These are phyloP conservation scores for Phytopythium kandeliae DNA, from an alignment of 352 stramenopile genomes.

Conservation along the genomic window DNA sequence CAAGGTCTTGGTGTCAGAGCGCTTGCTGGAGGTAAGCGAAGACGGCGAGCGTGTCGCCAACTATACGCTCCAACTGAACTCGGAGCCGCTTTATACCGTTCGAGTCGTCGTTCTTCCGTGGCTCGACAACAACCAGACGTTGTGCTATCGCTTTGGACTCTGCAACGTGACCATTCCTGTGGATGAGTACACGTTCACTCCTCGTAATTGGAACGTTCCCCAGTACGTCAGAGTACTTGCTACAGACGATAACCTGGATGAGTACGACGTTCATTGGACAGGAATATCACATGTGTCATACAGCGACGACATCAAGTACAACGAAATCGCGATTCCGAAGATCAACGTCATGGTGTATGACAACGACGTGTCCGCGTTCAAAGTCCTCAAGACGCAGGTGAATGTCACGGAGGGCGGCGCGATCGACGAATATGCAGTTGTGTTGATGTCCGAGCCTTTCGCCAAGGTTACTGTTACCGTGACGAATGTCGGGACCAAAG, in stretches of 20 bases:
- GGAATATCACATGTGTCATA: conserved; percentile 69
- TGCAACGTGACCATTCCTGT: conserved; percentile 65
- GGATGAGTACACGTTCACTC: conserved; percentile 52
- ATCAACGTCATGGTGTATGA: conserved; percentile 57
- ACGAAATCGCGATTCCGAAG: conserved; percentile 47
- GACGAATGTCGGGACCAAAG: conserved; percentile 40
- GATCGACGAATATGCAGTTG: conserved; percentile 44
- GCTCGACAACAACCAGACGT: conserved; percentile 46
- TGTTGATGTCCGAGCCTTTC: conserved; percentile 58
- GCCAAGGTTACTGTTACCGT: conserved; percentile 50
- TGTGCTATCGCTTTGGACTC: conserved; percentile 67
- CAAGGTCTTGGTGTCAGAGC: conserved; percentile 53
- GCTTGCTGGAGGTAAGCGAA: conserved; percentile 46
- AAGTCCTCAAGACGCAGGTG: conserved; percentile 32
- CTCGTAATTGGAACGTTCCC: conserved; percentile 52
- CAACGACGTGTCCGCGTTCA: conserved; percentile 55
- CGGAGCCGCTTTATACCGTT: conserved; percentile 54
- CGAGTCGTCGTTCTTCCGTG: conserved; percentile 60
- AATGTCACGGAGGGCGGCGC: conserved; percentile 38
- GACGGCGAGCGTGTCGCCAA: conserved; percentile 29
- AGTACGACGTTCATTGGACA: conserved; percentile 53
- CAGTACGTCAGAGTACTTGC: conserved; percentile 48
- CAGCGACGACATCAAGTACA: conserved; percentile 64
- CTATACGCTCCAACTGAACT: conserved; percentile 52
- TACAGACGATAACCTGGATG: conserved; percentile 63